Base-by-base conservation (phyloP, 2,329 filamentous ascomycete species). In the Xylaria sp. region DNA sequence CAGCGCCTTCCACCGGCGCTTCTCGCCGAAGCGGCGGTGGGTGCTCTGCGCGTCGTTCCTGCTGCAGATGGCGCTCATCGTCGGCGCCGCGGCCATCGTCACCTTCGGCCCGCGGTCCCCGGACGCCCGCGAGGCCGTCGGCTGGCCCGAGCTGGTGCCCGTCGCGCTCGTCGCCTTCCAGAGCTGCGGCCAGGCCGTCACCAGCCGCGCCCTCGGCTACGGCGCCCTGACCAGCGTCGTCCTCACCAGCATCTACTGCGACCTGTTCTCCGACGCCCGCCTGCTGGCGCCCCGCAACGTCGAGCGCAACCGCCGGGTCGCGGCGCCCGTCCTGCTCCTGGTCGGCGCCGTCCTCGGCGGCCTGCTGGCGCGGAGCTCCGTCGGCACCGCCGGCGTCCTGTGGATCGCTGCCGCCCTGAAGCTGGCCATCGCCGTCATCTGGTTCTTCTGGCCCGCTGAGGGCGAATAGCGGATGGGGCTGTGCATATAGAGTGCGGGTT, bases 221-320 rank as follows among this genome's bases (percentile, higher is more conserved):
- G 86, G 85, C 53, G 84, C 86, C 2, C 74, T 93, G 18, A 92
- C 89, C 0, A 91, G 87, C 57, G 89, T 92, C 16, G 90, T 92
- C 2, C 72, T 94, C 54, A 93, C 90, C 1, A 91, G 88, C 67
- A 86, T 90, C 57, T 93, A 92, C 74, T 92, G 89, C 67, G 90
- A 93, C 68, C 67, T 93, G 18, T 91, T 91, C 62, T 88, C 86
- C 1, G 88, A 91, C 52, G 72, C 74, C 26, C 70, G 77, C 20
- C 63, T 84, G 2, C 78, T 83, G 34, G 68, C 70, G 1, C 44
- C 66, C 7, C 57, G 67, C 39, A 83, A 83, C 54, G 68, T 69
- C 5, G 79, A 83, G 66, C 68, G 81, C 26, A 83, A 84, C 59
- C 74, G 78, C 18, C 70, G 82, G 41, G 66, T 77, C 2, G 77